Evolutionary conservation across 306 rosid species (phyloP), one percentile per base, ranked within the genome.

Genomic region (Vigna angularis): DNA sequence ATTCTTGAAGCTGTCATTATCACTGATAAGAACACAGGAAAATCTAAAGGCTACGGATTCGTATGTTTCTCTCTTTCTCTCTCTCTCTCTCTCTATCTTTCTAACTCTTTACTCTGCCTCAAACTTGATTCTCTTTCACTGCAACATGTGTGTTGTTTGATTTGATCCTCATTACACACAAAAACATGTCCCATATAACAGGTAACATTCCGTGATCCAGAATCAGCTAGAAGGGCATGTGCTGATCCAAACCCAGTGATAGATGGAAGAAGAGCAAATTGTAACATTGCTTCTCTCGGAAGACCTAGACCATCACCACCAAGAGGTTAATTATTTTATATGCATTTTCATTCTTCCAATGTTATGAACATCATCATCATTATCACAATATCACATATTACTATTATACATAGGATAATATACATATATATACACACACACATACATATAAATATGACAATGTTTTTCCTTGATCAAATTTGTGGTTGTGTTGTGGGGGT

Each of bases 1-100:
- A 94, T 94, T 85, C 97, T 94, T 66, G 98, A 94, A 65, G 98
- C 98, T 66, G 98, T 94, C 36, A 90, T 94, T 10, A 92, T 94
- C 82, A 86, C 91, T 1, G 98, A 94, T 56, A 94, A 91, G 84
- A 85, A 86, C 65, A 90, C 96, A 0, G 91, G 88, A 34, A 94
- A 91, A 87, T 94, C 98, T 18, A 94, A 94, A 85, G 98, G 97
- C 82, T 94, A 94, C 14, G 98, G 98, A 53, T 94, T 94, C 47
- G 98, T 94, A 89, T 82, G 97, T 72, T 28, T 62, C n/a, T 26
- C 28, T 26, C 28, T 26, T 3, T 26, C 28, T 7, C 14, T 36
- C 32, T 28, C 32, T 3, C 32, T 28, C 32, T 28, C 34, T 30
- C 26, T 55, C 16, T 49, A 50, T n/a, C 44, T 77, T 8, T 45